phyloP scores from a whole-genome alignment of 306 rosid genomes.

The Prunus campanulata region DNA sequence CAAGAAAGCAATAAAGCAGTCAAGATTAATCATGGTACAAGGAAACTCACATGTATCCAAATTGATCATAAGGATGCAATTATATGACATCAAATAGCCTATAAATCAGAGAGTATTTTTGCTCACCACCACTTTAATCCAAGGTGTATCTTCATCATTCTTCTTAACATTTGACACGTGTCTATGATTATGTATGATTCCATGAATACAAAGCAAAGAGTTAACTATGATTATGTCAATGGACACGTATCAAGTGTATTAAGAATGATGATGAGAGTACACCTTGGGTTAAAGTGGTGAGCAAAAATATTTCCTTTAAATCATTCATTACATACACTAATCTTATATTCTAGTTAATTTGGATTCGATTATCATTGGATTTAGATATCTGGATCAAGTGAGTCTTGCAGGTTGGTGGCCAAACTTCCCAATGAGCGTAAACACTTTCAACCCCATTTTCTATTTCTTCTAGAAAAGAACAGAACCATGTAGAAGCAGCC shows the following conservation, averaged over 20 bases:
- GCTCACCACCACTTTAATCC: no score
- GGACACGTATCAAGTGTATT: no score
- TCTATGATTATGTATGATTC: no score
- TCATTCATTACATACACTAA: no score
- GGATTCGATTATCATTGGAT: constrained; percentile 16
- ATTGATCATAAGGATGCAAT: constrained; percentile 7
- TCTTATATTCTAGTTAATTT: not conserved
- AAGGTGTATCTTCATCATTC: accelerated
- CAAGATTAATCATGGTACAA: constrained; percentile 17
- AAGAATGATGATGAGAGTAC: no score
- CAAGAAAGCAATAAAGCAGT: not conserved
- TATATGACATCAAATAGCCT: constrained; percentile 6
- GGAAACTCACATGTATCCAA: constrained; percentile 18
- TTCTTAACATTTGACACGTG: no score
- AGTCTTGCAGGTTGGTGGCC: not conserved
- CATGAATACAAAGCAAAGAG: no score
- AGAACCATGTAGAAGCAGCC: not conserved
- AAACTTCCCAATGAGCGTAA: not conserved
- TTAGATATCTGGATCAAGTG: constrained; percentile 3
- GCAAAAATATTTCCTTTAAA: not conserved
- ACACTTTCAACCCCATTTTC: not conserved
- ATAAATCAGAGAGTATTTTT: not conserved
- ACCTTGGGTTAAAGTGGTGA: no score
- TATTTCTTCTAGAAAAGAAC: not conserved
- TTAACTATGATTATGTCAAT: no score